phyloP scores from a whole-genome alignment of 1,284 basidiomycete genomes.

The Coniferiporia sulphurascens region DNA sequence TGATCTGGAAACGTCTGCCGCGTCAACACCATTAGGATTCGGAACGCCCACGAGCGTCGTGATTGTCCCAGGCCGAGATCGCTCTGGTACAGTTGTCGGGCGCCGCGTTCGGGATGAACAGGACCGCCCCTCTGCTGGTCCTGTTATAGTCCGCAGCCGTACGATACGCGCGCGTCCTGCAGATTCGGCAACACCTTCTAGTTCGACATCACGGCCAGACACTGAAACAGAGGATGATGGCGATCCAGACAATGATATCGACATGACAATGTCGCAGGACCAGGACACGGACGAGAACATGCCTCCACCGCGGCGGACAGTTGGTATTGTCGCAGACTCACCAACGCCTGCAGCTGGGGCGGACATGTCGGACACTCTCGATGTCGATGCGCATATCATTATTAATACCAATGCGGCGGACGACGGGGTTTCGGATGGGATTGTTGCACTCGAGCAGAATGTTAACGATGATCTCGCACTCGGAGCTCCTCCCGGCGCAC shows the following conservation, averaged over 20 bases:
- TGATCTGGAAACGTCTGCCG: conserved; percentile 49
- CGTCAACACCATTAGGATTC: conserved; percentile 51
- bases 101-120: conserved; percentile 52
- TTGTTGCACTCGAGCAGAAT: conserved; percentile 59
- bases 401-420: conserved; percentile 41
- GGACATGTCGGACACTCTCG: conserved; percentile 29
- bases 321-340: conserved; percentile 60
- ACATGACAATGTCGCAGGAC: conserved; percentile 42
- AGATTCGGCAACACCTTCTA: conserved; percentile 50
- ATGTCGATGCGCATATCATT: conserved; percentile 61
- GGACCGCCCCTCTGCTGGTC: conserved; percentile 20
- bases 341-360: conserved; percentile 30
- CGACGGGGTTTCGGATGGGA: conserved; percentile 61
- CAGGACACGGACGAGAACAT: conserved; percentile 40
- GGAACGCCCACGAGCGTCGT: conserved; percentile 57
- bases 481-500: conserved; percentile 80
- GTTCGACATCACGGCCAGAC: conserved; percentile 54
- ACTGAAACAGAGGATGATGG: conserved; percentile 67
- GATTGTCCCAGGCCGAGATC: conserved; percentile 52
- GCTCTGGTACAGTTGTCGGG: conserved; percentile 71
- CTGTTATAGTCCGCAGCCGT: conserved; percentile 25
- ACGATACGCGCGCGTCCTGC: conserved; percentile 31
- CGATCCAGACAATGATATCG: conserved; percentile 37
- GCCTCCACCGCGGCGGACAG: conserved; percentile 42
- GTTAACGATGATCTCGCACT: conserved; percentile 74